Evolutionary conservation across 176 grass and related monocot species (phyloP), one percentile per base, ranked within the genome.

Genomic region (Triticum timopheevii): DNA sequence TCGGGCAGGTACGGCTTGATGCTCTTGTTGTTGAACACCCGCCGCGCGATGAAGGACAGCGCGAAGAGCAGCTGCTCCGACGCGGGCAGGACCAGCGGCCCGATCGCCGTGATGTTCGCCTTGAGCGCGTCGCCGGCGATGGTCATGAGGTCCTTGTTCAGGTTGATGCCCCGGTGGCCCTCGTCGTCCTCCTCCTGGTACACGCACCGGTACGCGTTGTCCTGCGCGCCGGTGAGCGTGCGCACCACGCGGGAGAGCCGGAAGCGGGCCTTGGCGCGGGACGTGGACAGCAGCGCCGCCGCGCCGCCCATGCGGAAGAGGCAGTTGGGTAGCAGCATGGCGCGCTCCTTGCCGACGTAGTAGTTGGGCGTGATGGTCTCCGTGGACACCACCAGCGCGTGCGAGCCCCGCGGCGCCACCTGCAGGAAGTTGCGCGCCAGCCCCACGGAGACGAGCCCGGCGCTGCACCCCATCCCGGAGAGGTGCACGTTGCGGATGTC

Each of bases 381-480:
- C 42, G 90, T 89, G 34, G 86, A 89, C 1, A 92, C 90, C 0
- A 92, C 90, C 28, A 92, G 83, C 13, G 90, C 90, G 79, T 23
- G 40, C 52, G 90, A 35, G 64, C 82, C 86, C 0, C 5, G 42
- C 0, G 82, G 88, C 0, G 77, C 77, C 2, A 82, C 78, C 77
- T 90, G 91, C 0, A 93, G 88, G 35, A 93, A 86, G 83, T 71
- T 87, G 56, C 92, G 10, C 0, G 88, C 92, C 2, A 93, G 86
- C 47, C 89, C 88, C 35, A 93, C 71, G 66, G 92, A 79, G 82
- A 93, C 22, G 67, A 90, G 72, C 22, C 88, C 85, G 0, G 92
- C 92, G 86, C 92, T 93, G 92, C 92, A 93, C 0, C 92, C 92
- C 92, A 93, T 93, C 2, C 92, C 92, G 59, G 88, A 83, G 23